Evolutionary conservation across 2,329 filamentous ascomycete genomes (phyloP).

Genomic region (Pseudogymnoascus sp.): DNA sequence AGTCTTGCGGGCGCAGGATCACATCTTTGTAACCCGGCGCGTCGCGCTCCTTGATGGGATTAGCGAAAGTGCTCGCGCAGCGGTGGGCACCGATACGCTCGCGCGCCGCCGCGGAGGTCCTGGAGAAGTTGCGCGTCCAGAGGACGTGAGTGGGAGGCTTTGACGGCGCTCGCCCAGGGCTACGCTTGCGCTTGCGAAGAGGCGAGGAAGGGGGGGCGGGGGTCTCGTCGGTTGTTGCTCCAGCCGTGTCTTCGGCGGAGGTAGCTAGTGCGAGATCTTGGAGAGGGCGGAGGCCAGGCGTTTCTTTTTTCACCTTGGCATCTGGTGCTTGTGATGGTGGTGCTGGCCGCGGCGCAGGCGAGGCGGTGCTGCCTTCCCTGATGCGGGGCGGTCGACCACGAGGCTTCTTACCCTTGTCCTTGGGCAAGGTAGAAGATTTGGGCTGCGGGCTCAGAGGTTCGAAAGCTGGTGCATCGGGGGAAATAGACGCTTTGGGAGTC

Average conservation of each 20-base stretch:
- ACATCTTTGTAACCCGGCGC: slow-evolving; percentile 70
- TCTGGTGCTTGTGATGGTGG: slow-evolving; percentile 18
- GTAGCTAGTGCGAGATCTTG: slow-evolving; percentile 37
- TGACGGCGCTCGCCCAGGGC: slow-evolving; percentile 42
- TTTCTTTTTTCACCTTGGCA: slow-evolving; percentile 32
- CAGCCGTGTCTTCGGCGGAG: slow-evolving; percentile 26
- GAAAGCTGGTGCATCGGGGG: slow-evolving; percentile 44
- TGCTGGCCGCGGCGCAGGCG: slow-evolving; percentile 16
- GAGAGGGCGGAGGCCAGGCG: slow-evolving; percentile 23
- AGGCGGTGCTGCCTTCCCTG: slow-evolving; percentile 25
- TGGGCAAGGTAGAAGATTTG: slow-evolving; percentile 29
- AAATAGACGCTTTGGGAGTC: slow-evolving; percentile 44
- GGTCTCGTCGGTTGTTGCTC: slow-evolving; percentile 47
- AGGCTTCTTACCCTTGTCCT: slow-evolving; percentile 13
- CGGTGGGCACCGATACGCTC: slow-evolving; percentile 73
- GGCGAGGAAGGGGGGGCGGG: slow-evolving; percentile 30
- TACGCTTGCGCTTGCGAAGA: slow-evolving; percentile 47
- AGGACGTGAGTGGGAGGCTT: slow-evolving; percentile 61
- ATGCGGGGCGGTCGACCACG: slow-evolving; percentile 16
- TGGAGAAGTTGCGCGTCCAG: slow-evolving; percentile 69
- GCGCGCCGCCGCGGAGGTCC: slow-evolving; percentile 65
- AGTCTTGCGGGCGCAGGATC: slow-evolving; percentile 67
- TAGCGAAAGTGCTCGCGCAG: slow-evolving; percentile 72
- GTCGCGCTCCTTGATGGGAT: slow-evolving; percentile 66
- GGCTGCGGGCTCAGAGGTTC: slow-evolving; percentile 53